phyloP scores from a whole-genome alignment of 768 basidiomycete genomes.

The Rhizopogon sp. region DNA sequence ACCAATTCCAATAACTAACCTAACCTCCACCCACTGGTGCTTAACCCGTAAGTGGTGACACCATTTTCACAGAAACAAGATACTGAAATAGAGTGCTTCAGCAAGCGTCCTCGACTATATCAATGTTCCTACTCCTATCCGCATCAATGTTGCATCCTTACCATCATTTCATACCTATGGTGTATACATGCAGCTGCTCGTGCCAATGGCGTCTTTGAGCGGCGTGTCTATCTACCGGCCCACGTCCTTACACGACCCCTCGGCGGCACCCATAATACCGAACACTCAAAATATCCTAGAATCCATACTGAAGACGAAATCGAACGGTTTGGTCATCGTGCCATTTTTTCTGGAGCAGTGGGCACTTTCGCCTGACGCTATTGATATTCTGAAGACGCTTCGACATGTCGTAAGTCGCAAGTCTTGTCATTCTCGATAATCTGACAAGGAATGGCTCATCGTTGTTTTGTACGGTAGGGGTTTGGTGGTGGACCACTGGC shows the following conservation, averaged over 20 bases:
- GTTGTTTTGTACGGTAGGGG: slow-evolving; percentile 11
- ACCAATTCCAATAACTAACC: slow-evolving; percentile 31
- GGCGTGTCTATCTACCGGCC: slow-evolving; percentile 15
- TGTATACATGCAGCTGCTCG: slow-evolving; percentile 10
- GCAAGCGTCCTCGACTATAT: slow-evolving; percentile 6
- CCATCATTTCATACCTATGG: slow-evolving; percentile 20
- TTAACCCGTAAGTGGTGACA: slow-evolving; percentile 24
- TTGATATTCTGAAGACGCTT: slow-evolving; percentile 13
- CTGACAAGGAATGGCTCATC: not conserved
- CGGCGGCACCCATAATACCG: slow-evolving; percentile 14
- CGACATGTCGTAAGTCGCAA: slow-evolving; percentile 16
- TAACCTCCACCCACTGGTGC: slow-evolving; percentile 27
- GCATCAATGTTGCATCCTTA: slow-evolving; percentile 8
- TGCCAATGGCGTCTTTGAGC: slow-evolving; percentile 9
- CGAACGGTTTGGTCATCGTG: slow-evolving; percentile 8
- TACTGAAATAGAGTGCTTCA: not conserved
- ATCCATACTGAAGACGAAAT: slow-evolving; percentile 6
- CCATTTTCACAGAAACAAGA: not conserved
- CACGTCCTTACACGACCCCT: slow-evolving; percentile 10
- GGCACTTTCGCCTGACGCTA: slow-evolving; percentile 11
- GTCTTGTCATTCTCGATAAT: too few species aligned
- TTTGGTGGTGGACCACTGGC: slow-evolving; percentile 34
- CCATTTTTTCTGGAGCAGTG: slow-evolving; percentile 20
- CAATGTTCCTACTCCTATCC: not conserved
- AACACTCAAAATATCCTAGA: slow-evolving; percentile 19